Evolutionary conservation across 306 rosid genomes (phyloP), one percentile per base, ranked within the genome.

Genomic region (Herpetospermum pedunculosum): DNA sequence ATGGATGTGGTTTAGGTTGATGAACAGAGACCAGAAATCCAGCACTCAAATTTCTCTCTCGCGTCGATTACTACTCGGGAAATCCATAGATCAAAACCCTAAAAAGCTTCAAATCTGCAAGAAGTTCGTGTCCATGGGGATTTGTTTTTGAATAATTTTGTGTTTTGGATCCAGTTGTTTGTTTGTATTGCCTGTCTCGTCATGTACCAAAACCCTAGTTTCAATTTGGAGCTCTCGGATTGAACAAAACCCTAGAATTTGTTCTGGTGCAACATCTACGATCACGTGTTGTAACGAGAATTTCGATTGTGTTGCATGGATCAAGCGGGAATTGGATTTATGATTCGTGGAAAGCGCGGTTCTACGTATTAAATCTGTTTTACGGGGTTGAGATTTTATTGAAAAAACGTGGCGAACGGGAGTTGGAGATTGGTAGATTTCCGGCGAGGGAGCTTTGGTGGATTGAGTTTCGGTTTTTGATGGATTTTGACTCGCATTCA

Each of bases 191-290:
- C 21, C 4, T 60, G 2, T 32, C 0, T 57, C 30, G 41, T 35
- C 40, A 32, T 58, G 55, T 30, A 50, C 38, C 73, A 79, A 81
- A 87, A 85, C 89, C 91, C 88, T 84, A 88, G 64, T 79, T 46
- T 81, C 49, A 32, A 55, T 84, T 81, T 72, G 76, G 75, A 78
- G 80, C 73, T 81, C 4, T 23, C 81, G 43, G 81, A 82, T 75
- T 81, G 79, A 83, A 72, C 65, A 77, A 73, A 80, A 78, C 90
- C 85, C 86, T 83, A 76, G 80, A 62, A 32, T 63, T 47, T 28
- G 74, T n/a, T 18, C 43, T 59, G 19, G 26, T 55, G 67, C 15
- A 54, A 75, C 60, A 28, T 28, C 18, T 78, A 74, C 29, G 81
- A 57, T 30, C 23, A 13, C 55, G 19, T 23, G 50, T 21, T 53